Evolutionary conservation across 2,329 filamentous ascomycete genomes (phyloP), one percentile per base, ranked within the genome.

Genomic region (Colletotrichum lindemuthianum): DNA sequence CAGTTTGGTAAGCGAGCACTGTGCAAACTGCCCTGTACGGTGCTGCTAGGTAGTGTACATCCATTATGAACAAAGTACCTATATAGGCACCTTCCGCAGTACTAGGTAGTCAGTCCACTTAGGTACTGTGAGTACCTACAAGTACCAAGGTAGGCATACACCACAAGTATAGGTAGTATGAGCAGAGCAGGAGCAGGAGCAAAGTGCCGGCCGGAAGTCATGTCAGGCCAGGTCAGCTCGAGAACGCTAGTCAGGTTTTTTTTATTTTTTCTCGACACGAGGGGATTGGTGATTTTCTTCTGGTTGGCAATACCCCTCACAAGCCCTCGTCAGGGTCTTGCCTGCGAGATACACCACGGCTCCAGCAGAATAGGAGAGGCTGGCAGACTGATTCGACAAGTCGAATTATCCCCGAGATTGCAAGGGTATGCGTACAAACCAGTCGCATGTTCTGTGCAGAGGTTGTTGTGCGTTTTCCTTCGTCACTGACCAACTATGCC

Each of bases 361-460:
- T 24, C 40, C 51, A 47, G 51, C 24, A 51, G 39, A 43, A 52
- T 34, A 56, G 44, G 49, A 52, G 16, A 56, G 44, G 58, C 34
- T 37, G 51, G 16, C 51, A 45, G 45, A 51, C 50, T 65, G 58
- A 65, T 40, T 65, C 61, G 58, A 61, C 61, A 65, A 65, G 24
- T 65, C 61, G 61, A 65, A 61, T 61, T 65, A 61, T 65, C 51
- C 52, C 61, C 61, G 61, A 65, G 51, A 65, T 56, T 61, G 13
- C 61, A 65, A 61, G 61, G 61, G 13, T 61, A 15, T 37, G 51
- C 44, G 32, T 33, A 13, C 52, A 24, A 24, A 34, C 16, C 16
- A 34, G 8, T 5, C 24, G 24, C 24, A 15, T 56, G 32, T 15
- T 56, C 15, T 16, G 15, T 32, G 13, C 24, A 24, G 24, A 3